Base-by-base conservation (phyloP, 306 rosid species). In the Cajanus cajan region DNA sequence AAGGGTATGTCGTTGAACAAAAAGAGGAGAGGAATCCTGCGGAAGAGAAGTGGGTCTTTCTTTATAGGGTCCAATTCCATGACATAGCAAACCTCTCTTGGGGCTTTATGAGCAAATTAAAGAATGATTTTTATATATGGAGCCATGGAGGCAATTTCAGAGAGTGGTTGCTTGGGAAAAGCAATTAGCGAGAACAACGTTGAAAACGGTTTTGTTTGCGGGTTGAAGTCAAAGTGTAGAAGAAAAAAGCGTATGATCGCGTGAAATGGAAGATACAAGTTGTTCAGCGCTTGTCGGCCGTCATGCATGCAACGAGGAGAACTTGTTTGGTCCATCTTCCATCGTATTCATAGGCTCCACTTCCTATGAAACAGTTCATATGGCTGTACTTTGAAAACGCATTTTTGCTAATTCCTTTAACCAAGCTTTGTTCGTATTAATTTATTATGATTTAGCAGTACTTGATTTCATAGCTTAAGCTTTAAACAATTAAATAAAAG, bases 261-360 rank as follows among this genome's bases (percentile, higher is more conserved):
- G 89, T 88, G 90, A 83, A 85, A 86, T 74, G 80, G 86, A 81
- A 86, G 87, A 88, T 79, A 76, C 82, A 54, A 54, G 66, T 77
- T 90, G 92, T 83, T 90, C 89, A 73, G 74, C 85, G 83, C 89
- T 65, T 85, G 95, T 88, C 95, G 87, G 87, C 86, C 90, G 87
- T 85, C 91, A 77, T 87, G 86, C 92, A 87, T 80, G 91, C 88
- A 80, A 80, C 84, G 73, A 80, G 82, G 78, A 62, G 58, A 61
- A 63, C 45, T 58, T 80, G 57, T 77, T 63, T 74, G 62, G 45
- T 63, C 69, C 45, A n/a, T 36, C 25, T 34, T 62, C 40, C 72
- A 55, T 73, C 24, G 11, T 6, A 52, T 45, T 31, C 55, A 28
- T 37, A 36, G 11, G 31, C 64, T 25, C 39, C 19, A 25, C 0